Percentiles rank a stretch among this genome's conserved stretches.
Evolutionary conservation across 768 basidiomycete species (phyloP).

Genomic region (Gymnopilus dilepis): DNA sequence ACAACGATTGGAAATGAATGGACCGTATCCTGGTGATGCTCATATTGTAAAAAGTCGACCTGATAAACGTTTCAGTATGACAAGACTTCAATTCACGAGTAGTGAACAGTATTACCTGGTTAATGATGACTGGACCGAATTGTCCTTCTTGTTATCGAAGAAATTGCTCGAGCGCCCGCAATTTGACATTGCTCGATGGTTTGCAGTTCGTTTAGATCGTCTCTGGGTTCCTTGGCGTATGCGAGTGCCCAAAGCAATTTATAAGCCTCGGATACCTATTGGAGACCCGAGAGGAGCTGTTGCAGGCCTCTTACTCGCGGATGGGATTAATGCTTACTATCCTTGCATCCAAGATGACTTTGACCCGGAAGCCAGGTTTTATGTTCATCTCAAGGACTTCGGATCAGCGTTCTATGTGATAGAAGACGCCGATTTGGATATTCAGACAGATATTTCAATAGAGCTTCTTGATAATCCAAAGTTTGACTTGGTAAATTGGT

Average conservation of each 20-base stretch:
- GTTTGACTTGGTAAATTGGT: neutral
- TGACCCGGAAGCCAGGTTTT: neutral
- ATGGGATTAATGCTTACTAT: neutral
- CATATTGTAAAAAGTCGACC: neutral
- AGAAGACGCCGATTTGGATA: neutral
- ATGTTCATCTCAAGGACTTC: neutral
- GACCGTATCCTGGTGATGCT: constrained; percentile 12
- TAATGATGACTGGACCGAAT: neutral
- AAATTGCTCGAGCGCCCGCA: neutral
- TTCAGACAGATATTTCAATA: neutral
- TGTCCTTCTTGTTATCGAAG: neutral
- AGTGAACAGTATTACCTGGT: neutral
- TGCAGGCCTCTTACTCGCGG: neutral
- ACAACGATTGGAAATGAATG: neutral
- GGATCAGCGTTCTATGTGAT: neutral
- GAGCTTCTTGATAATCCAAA: neutral
- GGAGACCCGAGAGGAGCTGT: neutral
- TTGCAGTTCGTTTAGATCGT: neutral
- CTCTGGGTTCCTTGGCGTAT: neutral
- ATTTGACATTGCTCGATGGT: constrained; percentile 10
- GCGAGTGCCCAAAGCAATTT: neutral
- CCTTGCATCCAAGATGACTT: neutral
- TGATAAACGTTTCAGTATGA: neutral
- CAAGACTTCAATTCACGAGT: neutral
- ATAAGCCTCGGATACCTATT: neutral